Percentiles rank a stretch among this genome's conserved stretches.
Evolutionary conservation across 1,284 basidiomycete species (phyloP).

Genomic region (Rhodotorula sp.): DNA sequence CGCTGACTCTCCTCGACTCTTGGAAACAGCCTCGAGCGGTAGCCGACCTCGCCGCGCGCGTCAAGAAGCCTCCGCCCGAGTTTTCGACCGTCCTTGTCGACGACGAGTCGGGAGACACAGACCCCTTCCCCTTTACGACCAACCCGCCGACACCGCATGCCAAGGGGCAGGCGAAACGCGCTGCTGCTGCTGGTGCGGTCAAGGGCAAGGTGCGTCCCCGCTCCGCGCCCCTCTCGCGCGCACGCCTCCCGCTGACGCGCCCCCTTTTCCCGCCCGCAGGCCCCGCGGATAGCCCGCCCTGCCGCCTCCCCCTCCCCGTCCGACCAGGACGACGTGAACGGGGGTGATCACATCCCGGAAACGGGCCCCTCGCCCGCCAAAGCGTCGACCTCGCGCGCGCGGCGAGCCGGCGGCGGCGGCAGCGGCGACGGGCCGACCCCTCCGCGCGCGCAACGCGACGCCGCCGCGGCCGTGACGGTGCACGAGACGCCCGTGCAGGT

Average conservation of each 20-base stretch:
- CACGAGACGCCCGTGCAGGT: constrained; percentile 40
- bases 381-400: neutral
- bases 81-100: constrained; percentile 23
- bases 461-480: constrained; percentile 7
- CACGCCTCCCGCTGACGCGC: neutral
- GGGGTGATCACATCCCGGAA: neutral
- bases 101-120: constrained; percentile 12
- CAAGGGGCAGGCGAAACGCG: neutral
- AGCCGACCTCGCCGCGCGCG: constrained; percentile 11
- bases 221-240: neutral
- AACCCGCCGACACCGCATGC: constrained; percentile 37
- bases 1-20: neutral
- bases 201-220: neutral
- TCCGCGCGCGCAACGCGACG: constrained; percentile 3
- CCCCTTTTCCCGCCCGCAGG: neutral
- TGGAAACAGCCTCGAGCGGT: constrained; percentile 32
- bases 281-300: constrained; percentile 5
- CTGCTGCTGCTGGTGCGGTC: neutral
- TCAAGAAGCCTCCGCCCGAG: constrained; percentile 26
- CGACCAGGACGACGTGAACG: neutral
- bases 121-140: constrained; percentile 34
- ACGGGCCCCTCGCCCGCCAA: neutral
- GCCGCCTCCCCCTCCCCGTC: neutral
- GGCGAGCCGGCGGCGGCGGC: no score
- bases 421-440: neutral